A percentile compares a stretch with the other conserved stretches of the same genome.
These are phyloP conservation scores for Pythium rhizo-oryzae DNA, from an alignment of 352 stramenopile genomes.

Conservation along the genomic window DNA sequence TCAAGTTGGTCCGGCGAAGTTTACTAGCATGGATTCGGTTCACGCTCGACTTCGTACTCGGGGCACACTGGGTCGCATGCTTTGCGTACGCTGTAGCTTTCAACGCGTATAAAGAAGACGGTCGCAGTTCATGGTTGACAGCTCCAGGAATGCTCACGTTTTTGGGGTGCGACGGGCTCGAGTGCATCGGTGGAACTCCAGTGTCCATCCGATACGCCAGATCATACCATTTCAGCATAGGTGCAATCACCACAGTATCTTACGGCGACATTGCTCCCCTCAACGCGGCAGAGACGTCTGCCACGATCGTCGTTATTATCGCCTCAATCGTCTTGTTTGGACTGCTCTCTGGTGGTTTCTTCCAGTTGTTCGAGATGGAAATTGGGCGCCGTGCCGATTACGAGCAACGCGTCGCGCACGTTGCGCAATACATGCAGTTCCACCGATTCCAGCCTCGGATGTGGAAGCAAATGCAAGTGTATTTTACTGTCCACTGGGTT, in stretches of 20 bases:
- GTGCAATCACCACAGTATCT: slow-evolving; percentile 69
- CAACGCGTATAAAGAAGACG: neutral
- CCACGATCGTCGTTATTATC: slow-evolving; percentile 63
- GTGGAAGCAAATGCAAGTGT: slow-evolving; percentile 77
- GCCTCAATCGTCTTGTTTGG: slow-evolving; percentile 68
- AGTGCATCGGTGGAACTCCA: slow-evolving; percentile 39
- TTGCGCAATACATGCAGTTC: slow-evolving; percentile 67
- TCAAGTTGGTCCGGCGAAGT: slow-evolving; percentile 20
- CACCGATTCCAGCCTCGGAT: slow-evolving; percentile 54
- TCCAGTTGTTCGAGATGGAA: slow-evolving; percentile 71
- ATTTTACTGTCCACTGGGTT: slow-evolving; percentile 69
- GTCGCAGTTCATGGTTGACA: slow-evolving; percentile 27
- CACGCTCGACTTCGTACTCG: slow-evolving; percentile 33
- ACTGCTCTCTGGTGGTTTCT: slow-evolving; percentile 74
- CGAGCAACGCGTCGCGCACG: slow-evolving; percentile 59
- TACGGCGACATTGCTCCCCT: slow-evolving; percentile 69
- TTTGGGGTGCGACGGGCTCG: slow-evolving; percentile 29
- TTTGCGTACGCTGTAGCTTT: slow-evolving; percentile 28
- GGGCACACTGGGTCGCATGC: slow-evolving; percentile 33
- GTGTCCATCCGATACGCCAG: slow-evolving; percentile 49
- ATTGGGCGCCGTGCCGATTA: slow-evolving; percentile 62
- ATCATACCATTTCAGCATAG: slow-evolving; percentile 73
- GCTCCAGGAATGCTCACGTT: slow-evolving; percentile 54
- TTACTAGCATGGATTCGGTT: slow-evolving; percentile 45
- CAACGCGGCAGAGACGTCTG: slow-evolving; percentile 59